These are phyloP conservation scores for Marvania coccoides DNA, from an alignment of 139 green algal species.

Conservation along the genomic window DNA sequence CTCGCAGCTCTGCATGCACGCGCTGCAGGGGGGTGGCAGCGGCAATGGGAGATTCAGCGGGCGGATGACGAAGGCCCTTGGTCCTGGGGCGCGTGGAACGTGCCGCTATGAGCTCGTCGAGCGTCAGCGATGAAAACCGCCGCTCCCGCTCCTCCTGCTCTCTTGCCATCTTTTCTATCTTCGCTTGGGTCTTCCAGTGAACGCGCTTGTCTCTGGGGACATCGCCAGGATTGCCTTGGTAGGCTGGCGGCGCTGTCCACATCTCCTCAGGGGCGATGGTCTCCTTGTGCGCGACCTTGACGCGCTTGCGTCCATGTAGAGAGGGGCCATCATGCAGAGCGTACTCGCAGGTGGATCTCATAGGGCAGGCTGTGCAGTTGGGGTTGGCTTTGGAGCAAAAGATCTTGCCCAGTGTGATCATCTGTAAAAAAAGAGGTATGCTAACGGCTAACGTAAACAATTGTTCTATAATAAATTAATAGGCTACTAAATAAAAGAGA, in stretches of 20 bases:
- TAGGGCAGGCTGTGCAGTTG: constrained; percentile 70
- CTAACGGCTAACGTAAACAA: no score
- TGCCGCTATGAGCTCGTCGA: background rate
- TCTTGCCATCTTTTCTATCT: no score
- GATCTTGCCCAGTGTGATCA: constrained; percentile 87
- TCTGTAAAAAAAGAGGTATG: no score
- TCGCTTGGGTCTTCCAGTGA: no score
- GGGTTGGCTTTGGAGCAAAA: constrained; percentile 66
- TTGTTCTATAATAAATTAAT: no score
- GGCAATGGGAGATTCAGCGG: background rate
- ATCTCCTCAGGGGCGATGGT: no score
- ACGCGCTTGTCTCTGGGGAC: no score
- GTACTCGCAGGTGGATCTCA: constrained; percentile 55
- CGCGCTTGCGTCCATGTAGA: constrained; percentile 17
- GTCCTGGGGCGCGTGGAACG: background rate
- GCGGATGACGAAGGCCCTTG: background rate
- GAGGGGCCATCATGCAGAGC: constrained; percentile 30
- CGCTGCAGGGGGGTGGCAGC: background rate
- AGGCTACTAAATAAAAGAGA: no score
- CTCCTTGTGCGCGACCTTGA: background rate
- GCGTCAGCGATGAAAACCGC: no score
- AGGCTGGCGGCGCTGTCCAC: no score
- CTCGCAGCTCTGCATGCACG: background rate
- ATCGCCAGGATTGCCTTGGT: no score
- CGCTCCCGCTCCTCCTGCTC: no score